Percentiles rank a stretch among this genome's conserved stretches.
Conservation (phyloP, 2,329 filamentous ascomycete genomes). For the Cercospora sesami region DNA sequence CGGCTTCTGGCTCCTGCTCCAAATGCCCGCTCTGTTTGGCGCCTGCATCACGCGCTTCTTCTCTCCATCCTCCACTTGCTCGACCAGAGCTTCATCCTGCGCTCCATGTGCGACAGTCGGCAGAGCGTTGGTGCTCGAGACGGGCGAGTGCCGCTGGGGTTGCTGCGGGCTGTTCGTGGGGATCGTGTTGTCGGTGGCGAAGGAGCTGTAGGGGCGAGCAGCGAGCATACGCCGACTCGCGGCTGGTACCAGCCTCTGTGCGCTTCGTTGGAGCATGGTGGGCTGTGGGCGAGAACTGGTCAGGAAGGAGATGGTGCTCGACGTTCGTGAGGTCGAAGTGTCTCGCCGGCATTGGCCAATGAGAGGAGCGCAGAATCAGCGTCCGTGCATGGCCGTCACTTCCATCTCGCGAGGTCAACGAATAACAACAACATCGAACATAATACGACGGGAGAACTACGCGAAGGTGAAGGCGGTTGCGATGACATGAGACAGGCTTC, state of each 20-base stretch:
- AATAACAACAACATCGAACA: background rate
- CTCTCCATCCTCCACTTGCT: constrained; percentile 57
- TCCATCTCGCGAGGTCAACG: background rate
- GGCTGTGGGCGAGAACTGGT: background rate
- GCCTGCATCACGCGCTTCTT: constrained; percentile 68
- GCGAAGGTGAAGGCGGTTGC: background rate
- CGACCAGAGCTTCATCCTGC: constrained; percentile 57
- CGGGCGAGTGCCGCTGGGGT: constrained; percentile 47
- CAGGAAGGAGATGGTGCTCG: background rate
- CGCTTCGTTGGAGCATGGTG: constrained; percentile 32
- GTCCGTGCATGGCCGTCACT: background rate
- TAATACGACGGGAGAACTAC: background rate
- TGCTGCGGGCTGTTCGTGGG: constrained; percentile 64
- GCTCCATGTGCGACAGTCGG: constrained; percentile 53
- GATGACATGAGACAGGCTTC: background rate
- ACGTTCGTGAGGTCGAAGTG: background rate
- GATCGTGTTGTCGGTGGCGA: constrained; percentile 48
- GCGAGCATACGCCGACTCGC: constrained; percentile 23
- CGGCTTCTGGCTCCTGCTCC: constrained; percentile 83
- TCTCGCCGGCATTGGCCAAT: background rate
- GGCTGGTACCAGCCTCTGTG: constrained; percentile 31
- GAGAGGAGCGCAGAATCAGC: background rate
- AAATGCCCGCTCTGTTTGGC: constrained; percentile 77
- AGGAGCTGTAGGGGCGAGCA: constrained; percentile 24
- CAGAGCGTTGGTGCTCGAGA: constrained; percentile 62